Evolutionary conservation across 805 yeast genomes (phyloP).

Genomic region (Wickerhamiella siamensis): DNA sequence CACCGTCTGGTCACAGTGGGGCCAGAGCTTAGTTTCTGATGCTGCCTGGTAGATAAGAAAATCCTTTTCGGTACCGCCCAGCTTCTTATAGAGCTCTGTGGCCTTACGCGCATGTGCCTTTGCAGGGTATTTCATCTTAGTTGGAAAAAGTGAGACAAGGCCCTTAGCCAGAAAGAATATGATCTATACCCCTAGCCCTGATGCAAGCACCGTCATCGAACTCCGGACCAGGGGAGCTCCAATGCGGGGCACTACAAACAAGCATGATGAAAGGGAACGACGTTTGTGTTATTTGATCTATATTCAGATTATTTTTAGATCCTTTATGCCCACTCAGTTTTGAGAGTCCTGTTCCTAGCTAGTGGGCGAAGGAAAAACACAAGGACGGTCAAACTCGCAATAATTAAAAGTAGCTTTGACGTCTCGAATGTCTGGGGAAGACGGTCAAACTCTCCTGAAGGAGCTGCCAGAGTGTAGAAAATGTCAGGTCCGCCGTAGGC

Average conservation of each 20-base stretch:
- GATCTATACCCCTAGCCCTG: background rate
- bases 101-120: conserved; percentile 46
- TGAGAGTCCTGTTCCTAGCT: conserved; percentile 2
- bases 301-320: too few species aligned
- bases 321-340: background rate
- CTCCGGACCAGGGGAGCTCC: too few species aligned
- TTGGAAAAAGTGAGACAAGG: too few species aligned
- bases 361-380: conserved; percentile 10
- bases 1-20: conserved; percentile 65
- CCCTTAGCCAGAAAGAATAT: too few species aligned
- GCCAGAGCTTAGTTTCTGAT: conserved; percentile 33
- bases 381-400: conserved; percentile 31
- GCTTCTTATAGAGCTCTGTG: conserved; percentile 22
- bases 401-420: conserved; percentile 44
- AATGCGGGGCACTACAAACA: too few species aligned
- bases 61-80: conserved; percentile 20
- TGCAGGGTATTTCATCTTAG: conserved; percentile 70
- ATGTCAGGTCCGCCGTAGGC: conserved; percentile 55
- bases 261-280: too few species aligned
- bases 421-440: conserved; percentile 56
- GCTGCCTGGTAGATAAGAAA: conserved; percentile 30
- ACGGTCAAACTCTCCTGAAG: conserved; percentile 73
- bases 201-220: background rate
- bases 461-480: conserved; percentile 64
- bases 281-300: too few species aligned